Percentiles rank a stretch among this genome's conserved stretches.
Evolutionary conservation across 2,329 filamentous ascomycete species (phyloP).

Genomic region (Fusarium denticulatum): DNA sequence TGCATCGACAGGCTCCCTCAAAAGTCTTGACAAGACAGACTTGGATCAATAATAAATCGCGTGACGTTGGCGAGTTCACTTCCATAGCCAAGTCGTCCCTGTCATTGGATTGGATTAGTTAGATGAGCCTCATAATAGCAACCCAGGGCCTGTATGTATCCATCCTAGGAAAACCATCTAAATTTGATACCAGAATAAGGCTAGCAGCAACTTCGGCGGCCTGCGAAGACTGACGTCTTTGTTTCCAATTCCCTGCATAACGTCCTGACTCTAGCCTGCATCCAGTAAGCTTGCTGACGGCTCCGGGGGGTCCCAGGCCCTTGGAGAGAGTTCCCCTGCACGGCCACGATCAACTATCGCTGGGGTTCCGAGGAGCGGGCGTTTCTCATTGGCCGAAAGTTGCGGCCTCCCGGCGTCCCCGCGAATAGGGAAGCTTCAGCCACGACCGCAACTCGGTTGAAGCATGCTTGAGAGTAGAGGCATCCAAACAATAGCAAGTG

Average conservation of each 20-base stretch:
- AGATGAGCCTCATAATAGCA: background rate
- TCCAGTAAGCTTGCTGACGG: slow-evolving; percentile 36
- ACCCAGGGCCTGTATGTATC: background rate
- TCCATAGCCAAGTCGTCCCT: background rate
- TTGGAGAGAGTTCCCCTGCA: slow-evolving; percentile 19
- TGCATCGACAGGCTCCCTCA: slow-evolving; percentile 9
- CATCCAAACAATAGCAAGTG: slow-evolving; percentile 19
- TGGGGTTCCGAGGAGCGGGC: background rate
- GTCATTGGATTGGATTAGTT: background rate
- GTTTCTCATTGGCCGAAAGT: slow-evolving; percentile 28
- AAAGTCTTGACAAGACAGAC: background rate
- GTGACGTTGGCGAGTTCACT: background rate
- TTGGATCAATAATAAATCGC: background rate
- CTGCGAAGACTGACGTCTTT: slow-evolving; percentile 22
- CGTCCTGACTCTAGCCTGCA: slow-evolving; percentile 26
- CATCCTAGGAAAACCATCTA: slow-evolving; percentile 12
- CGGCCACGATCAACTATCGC: slow-evolving; percentile 30
- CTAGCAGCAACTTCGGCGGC: slow-evolving; percentile 14
- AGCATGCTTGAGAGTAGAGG: slow-evolving; percentile 31
- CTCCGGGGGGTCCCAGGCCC: slow-evolving; percentile 1
- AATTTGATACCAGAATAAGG: slow-evolving; percentile 26
- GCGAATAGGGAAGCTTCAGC: slow-evolving; percentile 39
- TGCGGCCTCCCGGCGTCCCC: slow-evolving; percentile 43
- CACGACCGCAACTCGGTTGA: slow-evolving; percentile 30
- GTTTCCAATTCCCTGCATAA: slow-evolving; percentile 5